phyloP scores from a whole-genome alignment of 1,284 basidiomycete species.

The Rhodotorula sp. region DNA sequence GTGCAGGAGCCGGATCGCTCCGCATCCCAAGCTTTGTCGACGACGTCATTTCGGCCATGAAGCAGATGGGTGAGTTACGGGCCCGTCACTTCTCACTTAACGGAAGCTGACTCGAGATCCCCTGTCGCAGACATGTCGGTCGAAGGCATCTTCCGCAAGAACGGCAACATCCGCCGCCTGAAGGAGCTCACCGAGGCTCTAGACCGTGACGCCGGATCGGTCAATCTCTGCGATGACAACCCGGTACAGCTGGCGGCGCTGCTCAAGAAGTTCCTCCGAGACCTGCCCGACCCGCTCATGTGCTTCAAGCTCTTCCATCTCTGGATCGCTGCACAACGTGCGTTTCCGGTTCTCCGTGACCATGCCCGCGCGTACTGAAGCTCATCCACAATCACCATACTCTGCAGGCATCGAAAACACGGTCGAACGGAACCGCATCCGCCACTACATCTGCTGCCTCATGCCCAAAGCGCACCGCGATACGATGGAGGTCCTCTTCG shows the following conservation, averaged over 20 bases:
- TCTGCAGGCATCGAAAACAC: constrained; percentile 68
- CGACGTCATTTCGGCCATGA: constrained; percentile 96
- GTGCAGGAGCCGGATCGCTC: constrained; percentile 79
- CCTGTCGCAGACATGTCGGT: constrained; percentile 81
- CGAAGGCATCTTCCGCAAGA: constrained; percentile 98
- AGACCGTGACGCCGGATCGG: constrained; percentile 84
- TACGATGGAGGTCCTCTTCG: constrained; percentile 95
- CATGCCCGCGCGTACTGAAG: constrained; percentile 4
- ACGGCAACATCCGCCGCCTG: constrained; percentile 91
- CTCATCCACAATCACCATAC: background rate
- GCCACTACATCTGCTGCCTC: constrained; percentile 83
- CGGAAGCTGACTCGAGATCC: background rate
- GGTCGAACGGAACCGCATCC: constrained; percentile 73
- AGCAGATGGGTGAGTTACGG: constrained; percentile 86
- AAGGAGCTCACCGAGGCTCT: constrained; percentile 88
- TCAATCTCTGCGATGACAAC: constrained; percentile 91
- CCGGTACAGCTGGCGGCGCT: constrained; percentile 95
- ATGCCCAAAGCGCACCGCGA: constrained; percentile 92
- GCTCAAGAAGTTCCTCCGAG: constrained; percentile 94
- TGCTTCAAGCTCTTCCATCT: constrained; percentile 90
- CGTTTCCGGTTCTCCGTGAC: constrained; percentile 48
- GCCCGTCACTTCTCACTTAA: background rate
- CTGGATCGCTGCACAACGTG: constrained; percentile 83
- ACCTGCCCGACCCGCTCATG: constrained; percentile 92
- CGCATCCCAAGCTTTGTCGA: constrained; percentile 96